Base-by-base conservation (phyloP, 2,329 filamentous ascomycete species). In the Sporothrix curviconia region DNA sequence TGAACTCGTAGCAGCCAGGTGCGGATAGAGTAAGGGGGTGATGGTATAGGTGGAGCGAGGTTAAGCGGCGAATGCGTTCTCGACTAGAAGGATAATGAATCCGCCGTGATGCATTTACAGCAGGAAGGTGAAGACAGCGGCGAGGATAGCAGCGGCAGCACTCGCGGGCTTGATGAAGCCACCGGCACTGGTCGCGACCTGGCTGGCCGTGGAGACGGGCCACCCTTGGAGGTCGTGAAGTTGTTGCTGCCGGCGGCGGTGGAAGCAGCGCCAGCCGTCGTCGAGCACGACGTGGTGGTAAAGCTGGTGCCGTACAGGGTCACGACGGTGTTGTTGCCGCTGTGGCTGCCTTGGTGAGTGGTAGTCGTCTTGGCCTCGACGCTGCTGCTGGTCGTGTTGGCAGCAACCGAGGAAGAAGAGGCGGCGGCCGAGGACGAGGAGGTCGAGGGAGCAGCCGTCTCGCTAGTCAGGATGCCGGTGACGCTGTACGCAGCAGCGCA, bases 401-500 rank as follows among this genome's bases (percentile, higher is more conserved):
- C 57, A 50, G 43, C 51, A 11, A 34, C 50, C 15, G 58, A 51
- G 2, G 40, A 44, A 19, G 58, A 43, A 56, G 47, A n/a, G 58
- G 39, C 9, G 59, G 39, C 36, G 65, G 61, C 24, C 25, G 66
- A 68, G 40, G 66, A 65, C 9, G 65, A 63, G 8, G 68, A 62
- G 25, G 71, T 64, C 11, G 68, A 70, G 9, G 72, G 69, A 46
- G 71, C 66, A 46, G 71, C 66, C 25, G 76, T 74, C 61, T 77
- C 72, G 51, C 74, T 74, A 52, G 74, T 70, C 56, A 85, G 76
- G 43, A 69, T 69, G 55, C 78, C 80, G 32, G 76, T 71, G 55
- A 80, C 70, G 44, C 68, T 70, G 63, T 78, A 78, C 30, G 71
- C 74, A 54, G 72, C 69, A 57, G 83, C 82, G 69, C 83, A 86